These are phyloP conservation scores for Meyerozyma athensensis DNA, from an alignment of 1,139 yeast species.

Conservation along the genomic window DNA sequence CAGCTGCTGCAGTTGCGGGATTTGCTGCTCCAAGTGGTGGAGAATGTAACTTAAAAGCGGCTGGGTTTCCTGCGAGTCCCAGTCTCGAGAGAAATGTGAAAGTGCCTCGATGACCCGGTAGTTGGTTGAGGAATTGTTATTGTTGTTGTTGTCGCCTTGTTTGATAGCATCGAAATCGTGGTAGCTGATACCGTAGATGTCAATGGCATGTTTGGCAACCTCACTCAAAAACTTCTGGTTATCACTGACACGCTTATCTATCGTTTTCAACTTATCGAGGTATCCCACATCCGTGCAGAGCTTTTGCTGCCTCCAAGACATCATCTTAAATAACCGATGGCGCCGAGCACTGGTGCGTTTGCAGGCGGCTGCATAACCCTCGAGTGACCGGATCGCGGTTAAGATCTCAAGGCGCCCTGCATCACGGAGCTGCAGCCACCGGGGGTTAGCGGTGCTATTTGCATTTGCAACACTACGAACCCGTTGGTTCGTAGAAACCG, in stretches of 20 bases:
- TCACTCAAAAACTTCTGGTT: conserved; percentile 45
- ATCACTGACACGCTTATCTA: conserved; percentile 39
- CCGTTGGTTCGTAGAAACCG: not conserved
- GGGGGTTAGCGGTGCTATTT: not conserved
- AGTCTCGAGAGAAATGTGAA: conserved; percentile 73
- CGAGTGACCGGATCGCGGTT: conserved; percentile 49
- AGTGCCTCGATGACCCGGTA: conserved; percentile 65
- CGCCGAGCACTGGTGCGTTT: conserved; percentile 43
- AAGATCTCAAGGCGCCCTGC: conserved; percentile 29
- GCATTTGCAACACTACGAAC: no score
- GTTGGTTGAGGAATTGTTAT: conserved; percentile 29
- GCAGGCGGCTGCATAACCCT: conserved; percentile 38
- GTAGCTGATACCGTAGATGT: conserved; percentile 33
- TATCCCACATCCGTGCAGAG: conserved; percentile 54
- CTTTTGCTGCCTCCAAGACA: conserved; percentile 54
- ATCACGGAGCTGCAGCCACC: conserved; percentile 7
- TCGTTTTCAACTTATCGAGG: conserved; percentile 41
- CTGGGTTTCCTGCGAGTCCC: conserved; percentile 47
- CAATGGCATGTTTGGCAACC: conserved; percentile 39
- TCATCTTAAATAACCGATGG: conserved; percentile 39
- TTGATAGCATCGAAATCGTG: conserved; percentile 30
- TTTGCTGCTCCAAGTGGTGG: conserved; percentile 22
- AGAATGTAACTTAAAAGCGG: conserved; percentile 51
- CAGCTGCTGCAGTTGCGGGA: conserved; percentile 20
- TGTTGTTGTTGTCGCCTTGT: conserved; percentile 6